Evolutionary conservation across 805 yeast species (phyloP), one percentile per base, ranked within the genome.

Genomic region (Wickerhamomyces pijperi): DNA sequence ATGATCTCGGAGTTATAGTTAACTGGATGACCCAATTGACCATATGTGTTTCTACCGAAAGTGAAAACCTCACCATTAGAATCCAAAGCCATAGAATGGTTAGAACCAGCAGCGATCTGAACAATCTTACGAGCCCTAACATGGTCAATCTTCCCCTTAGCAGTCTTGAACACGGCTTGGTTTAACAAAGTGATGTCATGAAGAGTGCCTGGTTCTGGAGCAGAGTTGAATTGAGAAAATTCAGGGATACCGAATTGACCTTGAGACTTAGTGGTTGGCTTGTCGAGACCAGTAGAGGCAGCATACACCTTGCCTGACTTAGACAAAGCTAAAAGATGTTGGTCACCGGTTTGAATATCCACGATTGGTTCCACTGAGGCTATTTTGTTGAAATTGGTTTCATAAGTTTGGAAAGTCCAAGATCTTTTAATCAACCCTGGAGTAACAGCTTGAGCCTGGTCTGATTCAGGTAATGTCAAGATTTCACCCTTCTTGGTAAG

Each of bases 231-330:
- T 41, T 83, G 88, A 1, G 95, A 75, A 46, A 66, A 73, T 13
- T 63, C 59, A 2, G 95, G 92, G 14, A 85, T 57, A 16, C 97
- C 97, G 59, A 72, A 84, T 60, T 92, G 97, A 4, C 97, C 97
- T 19, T 68, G 64, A 19, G 71, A 61, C 36, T 68, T 68, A n/a
- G n/a, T n/a, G 5, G 39, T 38, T 1, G 47, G 35, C 4, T 41
- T 46, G 13, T 51, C 46, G 3, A 58, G 44, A 1, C 82, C 82
- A 0, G 94, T 76, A 14, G 83, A 70, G 11, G 76, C 64, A 1
- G 83, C 64, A 46, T 68, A 80, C 1, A 83, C 77, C 28, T 74
- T 65, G 1, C 88, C 87, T 11, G 65, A 52, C 32, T 67, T 61
- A 1, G 85, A 68, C 31, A 82, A 54, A 4, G 82, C 53, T n/a